phyloP scores from a whole-genome alignment of 164 flowering plant species.

The Kingdonia uniflora region DNA sequence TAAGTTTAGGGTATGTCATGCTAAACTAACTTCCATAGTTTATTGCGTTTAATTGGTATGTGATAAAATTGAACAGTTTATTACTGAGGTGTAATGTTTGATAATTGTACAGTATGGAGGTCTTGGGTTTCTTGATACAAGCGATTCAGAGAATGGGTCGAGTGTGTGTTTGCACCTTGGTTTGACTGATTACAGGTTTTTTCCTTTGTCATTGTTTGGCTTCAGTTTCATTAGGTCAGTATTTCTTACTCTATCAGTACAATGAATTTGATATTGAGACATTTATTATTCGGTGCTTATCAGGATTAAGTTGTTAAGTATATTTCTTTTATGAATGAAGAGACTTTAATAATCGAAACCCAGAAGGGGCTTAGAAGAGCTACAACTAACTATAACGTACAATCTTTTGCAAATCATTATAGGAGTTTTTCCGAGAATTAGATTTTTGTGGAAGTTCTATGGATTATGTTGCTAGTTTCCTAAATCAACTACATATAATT shows the following conservation, averaged over 20 bases:
- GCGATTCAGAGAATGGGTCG: conserved; percentile 24
- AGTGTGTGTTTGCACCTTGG: conserved; percentile 66
- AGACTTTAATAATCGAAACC: no score
- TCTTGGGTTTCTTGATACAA: conserved; percentile 11
- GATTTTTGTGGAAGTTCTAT: no score
- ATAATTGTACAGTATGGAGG: conserved; percentile 60
- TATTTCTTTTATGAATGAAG: no score
- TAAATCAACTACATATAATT: no score
- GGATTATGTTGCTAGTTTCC: no score
- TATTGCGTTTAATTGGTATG: background rate
- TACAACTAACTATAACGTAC: no score
- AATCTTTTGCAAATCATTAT: no score
- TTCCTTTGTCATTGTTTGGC: conserved; percentile 9
- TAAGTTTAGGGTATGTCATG: conserved; percentile 70
- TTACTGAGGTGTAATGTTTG: background rate
- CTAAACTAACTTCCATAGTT: background rate
- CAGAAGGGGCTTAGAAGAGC: no score
- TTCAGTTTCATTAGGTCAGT: background rate
- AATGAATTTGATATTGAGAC: no score
- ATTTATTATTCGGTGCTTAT: no score
- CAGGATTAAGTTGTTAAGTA: background rate
- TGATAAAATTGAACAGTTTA: background rate
- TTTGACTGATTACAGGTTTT: conserved; percentile 83
- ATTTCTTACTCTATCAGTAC: no score
- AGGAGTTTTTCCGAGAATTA: no score